Base-by-base conservation (phyloP, 2,329 filamentous ascomycete species). In the Penicillium freii region DNA sequence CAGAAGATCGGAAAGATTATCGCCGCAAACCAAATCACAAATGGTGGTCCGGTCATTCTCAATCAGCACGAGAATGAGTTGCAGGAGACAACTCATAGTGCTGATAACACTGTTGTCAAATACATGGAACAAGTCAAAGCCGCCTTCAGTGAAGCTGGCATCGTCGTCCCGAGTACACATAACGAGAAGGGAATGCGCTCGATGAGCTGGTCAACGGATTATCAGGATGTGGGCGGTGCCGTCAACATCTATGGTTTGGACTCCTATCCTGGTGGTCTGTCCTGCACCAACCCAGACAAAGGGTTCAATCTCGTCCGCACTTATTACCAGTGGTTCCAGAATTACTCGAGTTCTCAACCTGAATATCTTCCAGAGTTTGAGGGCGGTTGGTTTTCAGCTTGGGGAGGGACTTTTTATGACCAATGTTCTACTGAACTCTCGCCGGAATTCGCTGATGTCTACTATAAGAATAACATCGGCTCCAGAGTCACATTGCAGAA, bases 311-410 rank as follows among this genome's bases (percentile, higher is more conserved):
- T 83, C 1, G 75, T 81, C 3, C 76, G 81, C 27, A 82, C 76
- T 5, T 85, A 84, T 62, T 80, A 81, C 58, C 77, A 84, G 60
- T 84, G 81, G 80, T 85, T 85, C 60, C 74, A 78, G n/a, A 80
- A 81, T 40, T 82, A 82, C 54, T 81, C 81, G 9, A 55, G 53
- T 0, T 79, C 81, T 1, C 82, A 84, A 62, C 82, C 82, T 1
- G 75, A 76, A 46, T 83, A 77, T 56, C 65, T 84, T 0, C 77
- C 82, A 5, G 82, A 83, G 63, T 83, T 84, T 31, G 77, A 83
- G 63, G 80, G 78, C 4, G 82, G 81, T 0, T 82, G 74, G 62
- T 83, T 83, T 55, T 78, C 79, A n/a, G 75, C 80, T 15, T 84
- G 81, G 81, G 80, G 78, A 0, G 79, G 78, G 4, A 73, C 73